Base-by-base conservation (phyloP, 331 rosid species). In the Quercus lobata region DNA sequence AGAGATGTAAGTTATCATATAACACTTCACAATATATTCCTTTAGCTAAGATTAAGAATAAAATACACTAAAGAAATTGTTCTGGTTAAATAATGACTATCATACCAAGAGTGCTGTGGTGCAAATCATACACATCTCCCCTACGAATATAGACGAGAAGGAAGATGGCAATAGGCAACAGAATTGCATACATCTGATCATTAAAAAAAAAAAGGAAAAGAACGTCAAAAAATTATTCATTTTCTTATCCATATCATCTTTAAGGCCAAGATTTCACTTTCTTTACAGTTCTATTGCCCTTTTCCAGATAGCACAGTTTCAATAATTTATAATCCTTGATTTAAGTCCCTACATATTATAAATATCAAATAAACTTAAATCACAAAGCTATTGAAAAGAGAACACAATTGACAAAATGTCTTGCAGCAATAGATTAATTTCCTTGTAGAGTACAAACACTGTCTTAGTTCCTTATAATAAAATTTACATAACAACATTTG, bases 101-200 rank as follows among this genome's bases (percentile, higher is more conserved):
- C 8, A 75, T 87, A 94, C 98, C 98, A 60, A 94, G 86, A 83
- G 87, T 54, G 83, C 94, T 79, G 79, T 92, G 85, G 84, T 94
- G 98, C 81, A 94, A 87, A 88, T 94, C 98, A 78, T 92, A 92
- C 62, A 94, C 96, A 84, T 85, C 86, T 84, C 89, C 88, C 88
- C 94, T 83, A 22, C 93, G 89, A 80, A 75, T 46, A 71, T 94
- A 94, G 84, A 83, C 34, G 55, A 89, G 27, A 29, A 92, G 56
- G 83, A 90, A 92, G 73, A 94, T 80, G 37, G 66, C 81, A 65
- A 90, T 81, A 10, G 98, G 98, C 89, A 92, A 69, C 89, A 94
- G 62, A 73, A 94, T 86, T 27, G 97, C 88, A 49, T 87, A 89
- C 25, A 94, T 73, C 98, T 94, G 89, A 79, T 34, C 81, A 68